Evolutionary conservation across 176 grass and related monocot species (phyloP).

Genomic region (Eleusine indica): DNA sequence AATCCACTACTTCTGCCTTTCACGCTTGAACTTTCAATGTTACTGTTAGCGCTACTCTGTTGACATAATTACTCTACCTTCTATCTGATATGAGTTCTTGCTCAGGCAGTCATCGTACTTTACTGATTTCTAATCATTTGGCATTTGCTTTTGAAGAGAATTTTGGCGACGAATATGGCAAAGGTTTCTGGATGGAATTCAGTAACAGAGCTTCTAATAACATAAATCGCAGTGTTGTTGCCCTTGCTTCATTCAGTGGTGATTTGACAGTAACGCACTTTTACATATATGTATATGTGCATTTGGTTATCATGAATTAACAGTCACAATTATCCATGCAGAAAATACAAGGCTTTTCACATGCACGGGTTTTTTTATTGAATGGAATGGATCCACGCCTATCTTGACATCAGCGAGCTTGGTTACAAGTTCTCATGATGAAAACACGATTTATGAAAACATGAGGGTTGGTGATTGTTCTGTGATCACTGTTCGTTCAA

Average conservation of each 20-base stretch:
- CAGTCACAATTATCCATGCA: neutral
- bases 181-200: slow-evolving; percentile 3
- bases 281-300: neutral
- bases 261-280: neutral
- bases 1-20: neutral
- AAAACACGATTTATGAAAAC: neutral
- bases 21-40: neutral
- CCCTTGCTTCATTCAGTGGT: slow-evolving; percentile 24
- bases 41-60: neutral
- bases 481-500: neutral
- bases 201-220: neutral
- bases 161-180: neutral
- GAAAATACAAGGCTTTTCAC: neutral
- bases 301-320: neutral
- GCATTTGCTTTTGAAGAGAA: neutral
- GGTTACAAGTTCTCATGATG: neutral
- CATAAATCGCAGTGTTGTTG: neutral
- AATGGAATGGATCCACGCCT: neutral
- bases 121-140: neutral
- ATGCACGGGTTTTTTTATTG: neutral
- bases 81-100: neutral
- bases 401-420: slow-evolving; percentile 14
- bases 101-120: neutral
- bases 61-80: neutral
- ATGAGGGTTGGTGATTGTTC: slow-evolving; percentile 5